These are phyloP conservation scores for Plectosphaerella sp. DNA, from an alignment of 2,329 filamentous ascomycete genomes.

Conservation along the genomic window DNA sequence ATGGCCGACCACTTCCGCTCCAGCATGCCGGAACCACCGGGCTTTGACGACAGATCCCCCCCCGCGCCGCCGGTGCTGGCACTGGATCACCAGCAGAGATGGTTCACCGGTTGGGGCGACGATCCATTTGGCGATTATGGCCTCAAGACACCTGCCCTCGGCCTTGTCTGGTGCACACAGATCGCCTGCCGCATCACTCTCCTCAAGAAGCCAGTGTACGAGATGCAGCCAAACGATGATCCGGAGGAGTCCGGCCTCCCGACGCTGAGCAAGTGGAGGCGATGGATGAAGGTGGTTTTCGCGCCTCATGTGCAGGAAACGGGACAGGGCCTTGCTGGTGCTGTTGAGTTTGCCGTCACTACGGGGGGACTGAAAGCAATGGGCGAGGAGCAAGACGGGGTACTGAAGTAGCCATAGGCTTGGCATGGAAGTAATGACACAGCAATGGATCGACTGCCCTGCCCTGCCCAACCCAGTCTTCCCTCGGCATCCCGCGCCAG, in stretches of 20 bases:
- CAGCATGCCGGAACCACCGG: slow-evolving; percentile 24
- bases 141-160: slow-evolving; percentile 80
- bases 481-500: no score
- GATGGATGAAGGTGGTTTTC: slow-evolving; percentile 88
- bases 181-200: slow-evolving; percentile 78
- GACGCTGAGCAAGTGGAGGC: slow-evolving; percentile 57
- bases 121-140: slow-evolving; percentile 40
- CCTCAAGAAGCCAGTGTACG: slow-evolving; percentile 62
- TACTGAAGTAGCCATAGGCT: neutral
- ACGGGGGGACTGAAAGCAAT: slow-evolving; percentile 54
- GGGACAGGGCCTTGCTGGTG: slow-evolving; percentile 41
- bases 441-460: neutral
- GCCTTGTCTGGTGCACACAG: slow-evolving; percentile 88
- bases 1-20: slow-evolving; percentile 28
- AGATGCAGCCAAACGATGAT: slow-evolving; percentile 25
- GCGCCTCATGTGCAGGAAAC: slow-evolving; percentile 65
- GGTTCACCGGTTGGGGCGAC: slow-evolving; percentile 95
- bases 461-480: no score
- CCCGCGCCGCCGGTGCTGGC: slow-evolving; percentile 52
- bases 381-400: slow-evolving; percentile 10
- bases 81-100: slow-evolving; percentile 86
- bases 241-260: slow-evolving; percentile 34
- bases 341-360: slow-evolving; percentile 71
- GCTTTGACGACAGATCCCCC: slow-evolving; percentile 36
- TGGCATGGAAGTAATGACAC: neutral